Evolutionary conservation across 1,139 yeast genomes (phyloP), one percentile per base, ranked within the genome.

Genomic region (Ashbya aceris): DNA sequence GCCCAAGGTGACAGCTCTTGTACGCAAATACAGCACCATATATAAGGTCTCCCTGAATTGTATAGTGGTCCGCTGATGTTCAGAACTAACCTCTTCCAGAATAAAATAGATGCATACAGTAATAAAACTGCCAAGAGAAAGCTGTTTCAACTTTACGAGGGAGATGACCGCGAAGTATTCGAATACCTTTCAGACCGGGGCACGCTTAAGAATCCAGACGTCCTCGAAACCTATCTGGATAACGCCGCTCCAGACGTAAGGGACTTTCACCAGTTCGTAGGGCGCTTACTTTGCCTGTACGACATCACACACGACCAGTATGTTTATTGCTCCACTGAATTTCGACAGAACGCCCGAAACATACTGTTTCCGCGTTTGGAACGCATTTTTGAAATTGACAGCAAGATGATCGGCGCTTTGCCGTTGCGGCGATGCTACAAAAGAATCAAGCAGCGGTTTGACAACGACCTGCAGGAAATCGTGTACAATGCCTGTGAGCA

Each of bases 371-470:
- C 31, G 5, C 11, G 13, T n/a, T 32, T 32, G 35, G 35, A 32
- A 10, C 12, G 14, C 17, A 11, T 32, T 13, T 32, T 13, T 10
- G 35, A 32, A 32, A 17, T 32, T 10, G n/a, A 13, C 5, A n/a
- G 14, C 14, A 32, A 32, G n/a, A 11, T n/a, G n/a, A 32, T 32
- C 3, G 35, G 35, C 14, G 12, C 14, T 4, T 10, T 12, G n/a
- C 35, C 35, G 17, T 32, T 32, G n/a, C 17, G 14, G 14, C 35
- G 14, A 7, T 32, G 17, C 35, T 32, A 32, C 35, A 32, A n/a
- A 11, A 4, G 35, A 17, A 32, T 13, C n/a, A 13, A 32, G 17
- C 35, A 32, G 14, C 14, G 17, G 14, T n/a, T 11, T 32, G 35
- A 32, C n/a, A 17, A 5, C 7, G 35, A 32, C 11, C 13, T 29